A percentile compares a stretch with the other conserved stretches of the same genome.
Evolutionary conservation across 1,284 basidiomycete genomes (phyloP).

Genomic region (Microbotryum lychnidis-dioicae): DNA sequence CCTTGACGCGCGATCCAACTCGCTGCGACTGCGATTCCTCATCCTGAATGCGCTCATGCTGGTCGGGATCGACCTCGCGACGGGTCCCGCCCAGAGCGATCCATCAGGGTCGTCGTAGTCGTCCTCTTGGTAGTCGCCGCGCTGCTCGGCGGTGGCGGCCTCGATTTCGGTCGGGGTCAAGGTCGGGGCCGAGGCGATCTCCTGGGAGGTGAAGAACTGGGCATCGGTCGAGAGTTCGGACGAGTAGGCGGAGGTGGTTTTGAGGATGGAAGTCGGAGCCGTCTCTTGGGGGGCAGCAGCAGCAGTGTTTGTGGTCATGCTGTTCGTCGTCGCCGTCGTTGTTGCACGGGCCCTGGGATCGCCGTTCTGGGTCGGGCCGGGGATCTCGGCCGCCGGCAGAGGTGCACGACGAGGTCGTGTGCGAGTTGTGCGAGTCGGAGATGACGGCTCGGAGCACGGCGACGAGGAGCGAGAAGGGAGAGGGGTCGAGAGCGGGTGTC

Average conservation of each 20-base stretch:
- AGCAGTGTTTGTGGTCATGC: not conserved
- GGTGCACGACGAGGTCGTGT: too few relatives aligned
- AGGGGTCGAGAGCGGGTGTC: too few relatives aligned
- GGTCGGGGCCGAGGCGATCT: not conserved
- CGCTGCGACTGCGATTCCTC: constrained; percentile 23
- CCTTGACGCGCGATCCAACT: constrained; percentile 18
- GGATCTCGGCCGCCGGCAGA: too few relatives aligned
- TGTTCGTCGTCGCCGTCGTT: too few relatives aligned
- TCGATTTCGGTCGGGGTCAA: not conserved
- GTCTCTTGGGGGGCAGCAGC: not conserved
- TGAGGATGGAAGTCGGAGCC: constrained; percentile 21
- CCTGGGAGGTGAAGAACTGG: constrained; percentile 27
- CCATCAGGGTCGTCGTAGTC: constrained; percentile 36
- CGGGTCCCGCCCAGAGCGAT: constrained; percentile 32
- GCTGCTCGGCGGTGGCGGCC: constrained; percentile 5
- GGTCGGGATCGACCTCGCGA: constrained; percentile 33
- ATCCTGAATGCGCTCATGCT: constrained; percentile 32
- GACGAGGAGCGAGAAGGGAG: too few relatives aligned
- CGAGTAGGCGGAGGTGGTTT: constrained; percentile 21
- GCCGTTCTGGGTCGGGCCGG: too few relatives aligned
- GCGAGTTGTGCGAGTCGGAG: too few relatives aligned
- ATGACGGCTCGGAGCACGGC: too few relatives aligned
- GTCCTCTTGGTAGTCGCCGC: constrained; percentile 21
- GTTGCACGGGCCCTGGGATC: too few relatives aligned
- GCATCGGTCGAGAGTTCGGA: constrained; percentile 5